phyloP scores from a whole-genome alignment of 2,329 filamentous ascomycete species.

The Microthyrium microscopicum region DNA sequence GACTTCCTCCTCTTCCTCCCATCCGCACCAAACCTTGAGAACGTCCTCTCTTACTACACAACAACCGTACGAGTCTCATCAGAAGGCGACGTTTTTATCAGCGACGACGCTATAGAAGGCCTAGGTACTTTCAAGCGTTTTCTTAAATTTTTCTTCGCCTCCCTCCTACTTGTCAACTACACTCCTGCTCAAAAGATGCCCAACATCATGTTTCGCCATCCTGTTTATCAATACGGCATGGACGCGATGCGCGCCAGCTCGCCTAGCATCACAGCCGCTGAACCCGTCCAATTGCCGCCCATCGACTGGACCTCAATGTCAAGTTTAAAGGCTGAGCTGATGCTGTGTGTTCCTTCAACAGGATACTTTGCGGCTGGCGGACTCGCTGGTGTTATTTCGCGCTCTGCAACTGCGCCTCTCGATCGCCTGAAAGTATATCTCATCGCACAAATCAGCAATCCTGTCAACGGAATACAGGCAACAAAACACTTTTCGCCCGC shows the following conservation, averaged over 20 bases:
- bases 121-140: conserved; percentile 67
- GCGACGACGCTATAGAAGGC: conserved; percentile 79
- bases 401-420: conserved; percentile 87
- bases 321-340: conserved; percentile 30
- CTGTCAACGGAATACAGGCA: conserved; percentile 43
- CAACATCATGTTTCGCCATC: too few relatives aligned
- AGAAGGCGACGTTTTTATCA: conserved; percentile 86
- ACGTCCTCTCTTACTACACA: conserved; percentile 81
- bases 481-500: conserved; percentile 54
- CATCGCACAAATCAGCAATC: conserved; percentile 67
- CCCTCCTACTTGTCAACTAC: conserved; percentile 47
- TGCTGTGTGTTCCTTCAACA: conserved; percentile 59
- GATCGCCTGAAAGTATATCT: conserved; percentile 96
- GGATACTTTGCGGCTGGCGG: conserved; percentile 97
- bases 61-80: conserved; percentile 76
- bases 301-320: conserved; percentile 14
- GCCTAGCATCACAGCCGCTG: conserved; percentile 1
- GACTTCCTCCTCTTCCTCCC: conserved; percentile 87
- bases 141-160: conserved; percentile 61
- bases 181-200: too few relatives aligned
- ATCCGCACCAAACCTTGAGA: conserved; percentile 53
- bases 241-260: conserved; percentile 1
- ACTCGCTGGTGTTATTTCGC: conserved; percentile 82
- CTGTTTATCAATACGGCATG: too few relatives aligned
- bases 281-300: conserved; percentile 5